A percentile compares a stretch with the other conserved stretches of the same genome.
These are phyloP conservation scores for Aurantiochytrium sp. DNA, from an alignment of 108 stramenopile genomes.

Conservation along the genomic window DNA sequence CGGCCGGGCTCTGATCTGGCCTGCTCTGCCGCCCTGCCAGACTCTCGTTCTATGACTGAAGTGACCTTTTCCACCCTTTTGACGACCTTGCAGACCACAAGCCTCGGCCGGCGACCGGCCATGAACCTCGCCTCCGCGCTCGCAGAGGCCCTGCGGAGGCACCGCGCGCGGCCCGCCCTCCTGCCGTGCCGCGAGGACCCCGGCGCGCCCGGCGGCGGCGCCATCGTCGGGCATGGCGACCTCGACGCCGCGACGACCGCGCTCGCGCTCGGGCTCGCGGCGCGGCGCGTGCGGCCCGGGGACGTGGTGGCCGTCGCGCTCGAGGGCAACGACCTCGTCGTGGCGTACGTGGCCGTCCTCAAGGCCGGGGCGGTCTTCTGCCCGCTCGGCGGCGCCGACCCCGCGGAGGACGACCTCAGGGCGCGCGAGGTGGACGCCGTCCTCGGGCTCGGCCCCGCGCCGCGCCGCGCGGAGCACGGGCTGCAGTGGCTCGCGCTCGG, in stretches of 20 bases:
- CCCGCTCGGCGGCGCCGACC: background rate
- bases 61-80: no score
- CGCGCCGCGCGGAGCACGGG: background rate
- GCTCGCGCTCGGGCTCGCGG: background rate
- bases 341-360: background rate
- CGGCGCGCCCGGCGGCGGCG: no score
- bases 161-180: no score
- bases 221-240: background rate
- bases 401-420: background rate
- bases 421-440: background rate
- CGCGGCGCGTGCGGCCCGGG: background rate
- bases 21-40: no score
- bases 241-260: background rate
- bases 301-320: background rate
- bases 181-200: no score
- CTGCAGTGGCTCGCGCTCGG: no score
- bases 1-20: conserved; percentile 54
- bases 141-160: no score
- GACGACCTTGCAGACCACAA: no score
- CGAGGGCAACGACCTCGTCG: background rate
- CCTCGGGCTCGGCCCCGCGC: background rate
- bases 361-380: background rate
- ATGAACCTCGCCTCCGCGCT: no score
- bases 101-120: no score
- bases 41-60: no score